phyloP scores from a whole-genome alignment of 768 basidiomycete species.

The Rhizopogon sp. region DNA sequence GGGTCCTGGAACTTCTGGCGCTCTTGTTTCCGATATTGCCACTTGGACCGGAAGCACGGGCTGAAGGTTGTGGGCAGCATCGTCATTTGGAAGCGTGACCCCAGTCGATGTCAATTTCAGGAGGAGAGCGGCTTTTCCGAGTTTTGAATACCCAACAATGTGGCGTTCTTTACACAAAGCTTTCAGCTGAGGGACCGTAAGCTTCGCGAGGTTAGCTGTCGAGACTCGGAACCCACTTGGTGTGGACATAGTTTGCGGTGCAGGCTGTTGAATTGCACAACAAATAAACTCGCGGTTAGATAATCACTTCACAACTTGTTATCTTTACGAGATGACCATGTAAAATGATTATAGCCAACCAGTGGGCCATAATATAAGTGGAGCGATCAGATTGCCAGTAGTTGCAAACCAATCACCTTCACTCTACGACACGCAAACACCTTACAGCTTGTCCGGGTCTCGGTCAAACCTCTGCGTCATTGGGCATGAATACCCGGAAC shows the following conservation, averaged over 20 bases:
- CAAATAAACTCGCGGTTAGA: no score
- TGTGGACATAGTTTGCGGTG: background rate
- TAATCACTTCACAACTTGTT: no score
- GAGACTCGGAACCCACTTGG: background rate
- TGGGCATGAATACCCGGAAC: slow-evolving; percentile 9
- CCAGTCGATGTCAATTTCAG: slow-evolving; percentile 31
- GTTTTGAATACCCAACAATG: slow-evolving; percentile 63
- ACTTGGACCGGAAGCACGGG: background rate
- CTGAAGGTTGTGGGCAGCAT: background rate
- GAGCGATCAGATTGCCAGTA: no score
- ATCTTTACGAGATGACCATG: no score
- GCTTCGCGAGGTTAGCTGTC: slow-evolving; percentile 21
- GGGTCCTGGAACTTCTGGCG: background rate
- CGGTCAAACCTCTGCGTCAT: slow-evolving; percentile 41
- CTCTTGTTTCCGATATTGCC: background rate
- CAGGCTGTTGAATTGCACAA: no score
- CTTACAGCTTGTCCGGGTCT: no score
- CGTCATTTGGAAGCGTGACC: background rate
- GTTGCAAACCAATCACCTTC: no score
- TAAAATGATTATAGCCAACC: no score
- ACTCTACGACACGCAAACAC: no score
- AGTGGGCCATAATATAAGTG: no score
- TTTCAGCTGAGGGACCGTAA: slow-evolving; percentile 63
- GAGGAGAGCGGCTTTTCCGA: slow-evolving; percentile 53
- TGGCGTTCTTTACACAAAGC: slow-evolving; percentile 60